phyloP scores from a whole-genome alignment of 805 yeast genomes.

The Candida stauntonica region DNA sequence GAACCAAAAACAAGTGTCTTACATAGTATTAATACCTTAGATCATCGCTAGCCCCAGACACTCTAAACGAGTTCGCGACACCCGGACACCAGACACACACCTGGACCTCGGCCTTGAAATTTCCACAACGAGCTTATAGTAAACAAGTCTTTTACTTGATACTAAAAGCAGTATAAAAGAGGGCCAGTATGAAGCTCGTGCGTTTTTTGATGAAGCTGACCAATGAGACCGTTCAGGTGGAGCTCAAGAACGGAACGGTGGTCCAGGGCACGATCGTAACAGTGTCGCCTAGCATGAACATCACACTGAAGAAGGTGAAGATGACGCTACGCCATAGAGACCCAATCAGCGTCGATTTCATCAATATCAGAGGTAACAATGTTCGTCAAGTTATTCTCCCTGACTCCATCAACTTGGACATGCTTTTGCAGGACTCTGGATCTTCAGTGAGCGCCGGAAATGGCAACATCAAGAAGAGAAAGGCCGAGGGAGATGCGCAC shows the following conservation, averaged over 20 bases:
- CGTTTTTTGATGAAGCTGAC: constrained; percentile 78
- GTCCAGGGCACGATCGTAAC: constrained; percentile 80
- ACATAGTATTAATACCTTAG: too few relatives aligned
- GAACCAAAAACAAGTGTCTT: neutral
- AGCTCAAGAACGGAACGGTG: constrained; percentile 85
- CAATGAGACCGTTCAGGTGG: constrained; percentile 85
- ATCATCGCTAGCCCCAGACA: too few relatives aligned
- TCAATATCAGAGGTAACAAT: constrained; percentile 85
- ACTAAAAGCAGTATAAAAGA: neutral
- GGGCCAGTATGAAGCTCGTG: constrained; percentile 54
- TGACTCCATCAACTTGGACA: constrained; percentile 75
- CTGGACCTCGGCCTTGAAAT: neutral
- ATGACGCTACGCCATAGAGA: constrained; percentile 70
- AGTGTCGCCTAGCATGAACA: constrained; percentile 89
- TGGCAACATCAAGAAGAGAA: constrained; percentile 19
- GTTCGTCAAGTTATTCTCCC: constrained; percentile 81
- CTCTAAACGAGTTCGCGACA: constrained; percentile 4
- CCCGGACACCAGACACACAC: constrained; percentile 2
- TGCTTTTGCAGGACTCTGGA: constrained; percentile 44
- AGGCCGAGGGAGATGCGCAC: constrained; percentile 16
- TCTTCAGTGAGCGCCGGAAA: neutral
- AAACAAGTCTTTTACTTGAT: neutral
- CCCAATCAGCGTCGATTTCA: constrained; percentile 66
- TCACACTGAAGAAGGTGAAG: constrained; percentile 73
- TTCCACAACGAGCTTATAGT: neutral